These are phyloP conservation scores for Eucalyptus regnans DNA, from an alignment of 345 rosid genomes.

Conservation along the genomic window DNA sequence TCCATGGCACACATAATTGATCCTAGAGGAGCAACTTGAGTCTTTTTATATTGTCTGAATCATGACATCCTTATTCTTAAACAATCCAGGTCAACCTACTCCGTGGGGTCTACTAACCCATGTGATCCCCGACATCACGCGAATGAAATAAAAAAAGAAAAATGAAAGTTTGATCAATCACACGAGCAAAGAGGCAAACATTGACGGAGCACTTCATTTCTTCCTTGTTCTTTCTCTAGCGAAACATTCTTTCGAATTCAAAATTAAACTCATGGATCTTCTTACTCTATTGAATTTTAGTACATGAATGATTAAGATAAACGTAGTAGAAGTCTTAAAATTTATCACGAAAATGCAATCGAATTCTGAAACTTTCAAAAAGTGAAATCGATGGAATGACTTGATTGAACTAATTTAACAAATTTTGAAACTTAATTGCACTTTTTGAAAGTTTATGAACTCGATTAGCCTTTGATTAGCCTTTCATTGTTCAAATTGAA, in stretches of 20 bases:
- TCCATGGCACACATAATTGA: background rate
- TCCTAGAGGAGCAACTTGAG: background rate
- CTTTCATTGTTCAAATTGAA: background rate
- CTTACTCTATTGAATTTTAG: background rate
- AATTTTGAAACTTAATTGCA: fast-evolving
- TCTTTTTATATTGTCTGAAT: background rate
- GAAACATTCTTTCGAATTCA: too few relatives aligned
- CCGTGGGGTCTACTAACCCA: fast-evolving
- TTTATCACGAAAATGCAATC: fast-evolving
- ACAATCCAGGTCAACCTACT: background rate
- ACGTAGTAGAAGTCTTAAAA: too few relatives aligned
- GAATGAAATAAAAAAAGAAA: too few relatives aligned
- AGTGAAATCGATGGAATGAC: fast-evolving
- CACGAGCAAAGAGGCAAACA: too few relatives aligned
- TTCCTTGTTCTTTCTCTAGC: too few relatives aligned
- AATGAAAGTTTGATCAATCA: background rate
- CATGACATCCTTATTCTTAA: background rate
- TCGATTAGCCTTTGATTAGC: background rate
- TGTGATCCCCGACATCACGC: background rate
- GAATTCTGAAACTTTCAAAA: fast-evolving
- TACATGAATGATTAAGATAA: background rate
- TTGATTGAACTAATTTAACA: fast-evolving
- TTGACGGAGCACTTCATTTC: too few relatives aligned
- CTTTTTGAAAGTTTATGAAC: background rate
- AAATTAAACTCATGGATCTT: background rate